Evolutionary conservation across 208 protist genomes (phyloP), one percentile per base, ranked within the genome.

Genomic region (Crithidia thermophila): DNA sequence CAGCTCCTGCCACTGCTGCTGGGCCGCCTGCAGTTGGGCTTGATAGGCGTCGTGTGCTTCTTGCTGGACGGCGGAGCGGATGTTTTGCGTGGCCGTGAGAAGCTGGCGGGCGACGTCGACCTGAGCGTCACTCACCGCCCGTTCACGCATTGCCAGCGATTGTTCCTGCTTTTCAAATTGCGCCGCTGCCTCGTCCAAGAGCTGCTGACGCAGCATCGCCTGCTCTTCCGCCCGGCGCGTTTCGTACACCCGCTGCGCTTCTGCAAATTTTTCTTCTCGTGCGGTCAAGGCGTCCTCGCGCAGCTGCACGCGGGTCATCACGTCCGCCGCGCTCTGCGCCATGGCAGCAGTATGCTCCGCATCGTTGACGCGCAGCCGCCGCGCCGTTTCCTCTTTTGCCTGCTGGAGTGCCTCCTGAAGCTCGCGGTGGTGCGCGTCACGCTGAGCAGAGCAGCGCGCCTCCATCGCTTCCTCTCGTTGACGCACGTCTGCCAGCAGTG

Each of bases 381-480:
- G 67, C 21, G 63, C 51, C 21, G 40, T 58, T 11, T 77, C 73
- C 52, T 65, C 52, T 27, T 65, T 42, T 4, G 42, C 46, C 11
- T 50, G n/a, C n/a, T n/a, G 53, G 7, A 79, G 14, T 16, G 46
- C 63, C 6, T 75, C 40, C 10, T 75, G 56, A 5, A 75, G 49
- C 49, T 81, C 76, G 4, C 46, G 46, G 21, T 63, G 49, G 37
- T 84, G 72, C 14, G 74, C 47, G 25, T 53, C 46, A 28, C 61
- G 72, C 80, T 50, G 74, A 47, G 53, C 61, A 8, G 31, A 28
- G 34, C 20, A 33, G 3, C 53, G 74, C 16, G 40, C 42, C 53
- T 77, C 76, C 51, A 77, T 42, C 11, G 51, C 77, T 3, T 63
- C 51, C 53, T 73, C 61, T 2, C 68, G 72, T 36, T 69, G 18